Evolutionary conservation across 2,329 filamentous ascomycete genomes (phyloP), one percentile per base, ranked within the genome.

Genomic region (Epichloe hybrida): DNA sequence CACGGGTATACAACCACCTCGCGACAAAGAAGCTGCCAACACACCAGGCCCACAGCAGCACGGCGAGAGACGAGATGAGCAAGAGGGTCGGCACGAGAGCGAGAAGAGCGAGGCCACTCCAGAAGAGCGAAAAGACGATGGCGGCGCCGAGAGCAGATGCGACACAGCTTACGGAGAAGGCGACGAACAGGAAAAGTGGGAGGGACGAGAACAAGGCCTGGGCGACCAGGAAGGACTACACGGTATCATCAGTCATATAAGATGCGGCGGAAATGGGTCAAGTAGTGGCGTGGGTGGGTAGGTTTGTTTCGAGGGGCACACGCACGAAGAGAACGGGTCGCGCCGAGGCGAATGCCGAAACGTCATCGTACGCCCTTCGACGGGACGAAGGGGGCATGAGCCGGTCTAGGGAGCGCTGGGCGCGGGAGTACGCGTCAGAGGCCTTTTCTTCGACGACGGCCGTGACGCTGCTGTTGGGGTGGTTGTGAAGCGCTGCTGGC

Each of bases 271-370:
- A n/a, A 15, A 12, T 0, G 20, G 15, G 31, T 40, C 2, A 3
- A 2, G 36, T 27, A 7, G 27, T 8, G 27, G 27, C 27, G 27
- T 27, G 7, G 7, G 23, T 8, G 23, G 2, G 23, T 2, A 7
- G 23, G 2, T 23, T 23, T 23, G 27, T 27, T 27, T 27, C 23
- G 23, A 27, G 23, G 12, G 12, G 12, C 6, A 64, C 7, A 64
- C 81, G 21, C 71, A 88, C 85, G 50, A 84, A 81, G 42, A 89
- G 69, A 54, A 88, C 69, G 2, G 88, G 88, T 51, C 84, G 82
- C 46, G 75, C 69, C 5, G 73, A 66, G 15, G 82, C 79, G 59
- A 86, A 84, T 5, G 68, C 62, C 37, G 72, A 69, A 31, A 77
- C 65, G 43, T 69, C 72, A 15, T 75, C 69, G 57, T 81, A 73